These are phyloP conservation scores for Peronospora tabacina DNA, from an alignment of 352 stramenopile genomes.

Conservation along the genomic window DNA sequence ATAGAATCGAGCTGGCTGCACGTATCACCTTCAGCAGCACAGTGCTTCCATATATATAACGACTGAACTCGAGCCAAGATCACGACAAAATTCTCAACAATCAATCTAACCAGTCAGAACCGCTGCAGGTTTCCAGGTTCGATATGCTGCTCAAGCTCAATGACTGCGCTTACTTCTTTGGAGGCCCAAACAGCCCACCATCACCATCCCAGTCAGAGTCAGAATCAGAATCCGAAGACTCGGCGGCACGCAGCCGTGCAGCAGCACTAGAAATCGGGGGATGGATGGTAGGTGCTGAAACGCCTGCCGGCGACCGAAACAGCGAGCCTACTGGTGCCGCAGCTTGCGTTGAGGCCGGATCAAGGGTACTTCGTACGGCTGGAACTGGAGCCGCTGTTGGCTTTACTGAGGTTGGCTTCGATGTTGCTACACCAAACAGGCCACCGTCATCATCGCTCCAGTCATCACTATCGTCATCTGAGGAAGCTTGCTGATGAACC, in stretches of 20 bases:
- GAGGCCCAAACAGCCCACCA: conserved; percentile 55
- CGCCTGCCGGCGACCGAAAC: conserved; percentile 21
- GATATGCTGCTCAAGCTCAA: neutral
- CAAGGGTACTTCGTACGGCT: conserved; percentile 7
- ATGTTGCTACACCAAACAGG: conserved; percentile 39
- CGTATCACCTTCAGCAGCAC: neutral
- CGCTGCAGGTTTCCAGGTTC: neutral
- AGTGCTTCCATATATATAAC: neutral
- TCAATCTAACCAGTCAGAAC: neutral
- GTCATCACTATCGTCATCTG: conserved; percentile 51
- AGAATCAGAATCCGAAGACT: conserved; percentile 38
- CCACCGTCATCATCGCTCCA: conserved; percentile 53
- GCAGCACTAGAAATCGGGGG: conserved; percentile 45
- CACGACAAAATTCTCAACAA: neutral
- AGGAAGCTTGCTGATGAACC: conserved; percentile 39
- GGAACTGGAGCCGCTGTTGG: conserved; percentile 12
- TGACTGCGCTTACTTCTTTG: conserved; percentile 23
- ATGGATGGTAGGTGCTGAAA: conserved; percentile 20
- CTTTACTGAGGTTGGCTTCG: conserved; percentile 22
- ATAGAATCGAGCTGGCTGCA: too few relatives aligned
- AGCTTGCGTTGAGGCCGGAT: conserved; percentile 5
- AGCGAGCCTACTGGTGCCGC: conserved; percentile 12
- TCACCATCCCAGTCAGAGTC: conserved; percentile 56
- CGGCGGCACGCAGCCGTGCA: conserved; percentile 36
- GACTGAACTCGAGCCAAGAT: neutral